A percentile compares a stretch with the other conserved stretches of the same genome.
Evolutionary conservation across 805 yeast species (phyloP).

Genomic region (Monosporozyma aquatica): DNA sequence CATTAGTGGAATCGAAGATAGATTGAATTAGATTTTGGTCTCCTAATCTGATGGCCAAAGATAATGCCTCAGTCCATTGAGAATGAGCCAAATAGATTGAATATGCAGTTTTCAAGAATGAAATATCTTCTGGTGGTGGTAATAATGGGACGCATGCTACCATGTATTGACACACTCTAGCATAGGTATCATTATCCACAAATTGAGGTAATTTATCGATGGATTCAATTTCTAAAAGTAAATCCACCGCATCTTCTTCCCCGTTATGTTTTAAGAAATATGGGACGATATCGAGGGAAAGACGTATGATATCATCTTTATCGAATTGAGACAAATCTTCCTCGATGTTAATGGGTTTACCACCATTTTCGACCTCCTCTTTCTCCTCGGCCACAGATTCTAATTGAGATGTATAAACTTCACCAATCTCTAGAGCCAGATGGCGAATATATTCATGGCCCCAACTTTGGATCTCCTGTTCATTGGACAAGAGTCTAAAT

Average conservation of each 20-base stretch:
- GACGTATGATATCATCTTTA: constrained; percentile 41
- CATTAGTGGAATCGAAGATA: constrained; percentile 75
- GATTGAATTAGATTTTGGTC: constrained; percentile 67
- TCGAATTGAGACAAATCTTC: too few species aligned
- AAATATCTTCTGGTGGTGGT: constrained; percentile 87
- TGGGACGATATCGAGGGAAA: constrained; percentile 75
- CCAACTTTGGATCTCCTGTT: constrained; percentile 69
- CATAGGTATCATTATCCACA: constrained; percentile 76
- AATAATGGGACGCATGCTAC: constrained; percentile 92
- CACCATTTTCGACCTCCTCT: too few species aligned
- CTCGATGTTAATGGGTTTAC: too few species aligned
- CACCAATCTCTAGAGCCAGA: constrained; percentile 90
- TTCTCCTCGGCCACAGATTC: constrained; percentile 21
- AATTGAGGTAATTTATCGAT: constrained; percentile 74
- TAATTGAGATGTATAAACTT: constrained; percentile 52
- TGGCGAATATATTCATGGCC: constrained; percentile 98
- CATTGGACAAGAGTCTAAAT: constrained; percentile 59
- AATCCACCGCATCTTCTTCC: constrained; percentile 96
- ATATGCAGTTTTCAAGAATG: constrained; percentile 81
- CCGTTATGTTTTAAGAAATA: constrained; percentile 90
- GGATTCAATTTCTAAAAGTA: constrained; percentile 79
- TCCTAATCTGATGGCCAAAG: constrained; percentile 82
- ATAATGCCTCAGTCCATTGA: constrained; percentile 81
- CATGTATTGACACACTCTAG: constrained; percentile 88
- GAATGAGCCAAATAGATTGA: constrained; percentile 71